Base-by-base conservation (phyloP, 1,139 yeast genomes). In the Candida sp. region DNA sequence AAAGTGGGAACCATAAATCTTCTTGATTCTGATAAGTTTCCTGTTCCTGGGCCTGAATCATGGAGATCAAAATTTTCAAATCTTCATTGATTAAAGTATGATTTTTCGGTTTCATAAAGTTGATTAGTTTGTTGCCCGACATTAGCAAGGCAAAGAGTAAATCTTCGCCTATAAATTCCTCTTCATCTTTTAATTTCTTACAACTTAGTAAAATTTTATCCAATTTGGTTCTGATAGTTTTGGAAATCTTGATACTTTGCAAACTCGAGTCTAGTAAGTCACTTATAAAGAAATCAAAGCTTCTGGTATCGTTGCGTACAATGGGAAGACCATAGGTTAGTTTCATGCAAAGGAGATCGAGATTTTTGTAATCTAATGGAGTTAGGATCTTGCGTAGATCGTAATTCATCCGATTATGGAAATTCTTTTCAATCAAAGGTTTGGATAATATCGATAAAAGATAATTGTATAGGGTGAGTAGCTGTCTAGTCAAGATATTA, bases 1-100 rank as follows among this genome's bases (percentile, higher is more conserved):
- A 93, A 2, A 93, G 73, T 0, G 99, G 99, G 11, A 89, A 79
- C 98, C 98, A 93, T 48, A 89, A 79, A 55, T 91, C 97, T 52
- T 87, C 93, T 21, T 60, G 49, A 2, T 51, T 46, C 12, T 56
- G 51, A 15, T 46, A 48, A 19, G 53, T 56, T 11, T 51, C 54
- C 15, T 36, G 22, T 15, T 40, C 40, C 4, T 53, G 43, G 4
- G 67, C 60, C 23, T 63, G 53, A 4, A 71, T 57, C 37, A 66
- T 60, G 8, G 66, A 52, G 6, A 69, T 48, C 23, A 72, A 53
- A 6, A 64, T 53, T 22, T 59, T 57, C 34, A 70, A 43, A 52
- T 73, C 79, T 35, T 60, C 52, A 42, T 65, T 62, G 4, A 60
- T 47, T 21, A 73, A 50, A 4, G 47, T 46, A 45, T 72, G 77